A percentile compares a stretch with the other conserved stretches of the same genome.
Evolutionary conservation across 805 yeast genomes (phyloP).

Genomic region (Candida chilensis): DNA sequence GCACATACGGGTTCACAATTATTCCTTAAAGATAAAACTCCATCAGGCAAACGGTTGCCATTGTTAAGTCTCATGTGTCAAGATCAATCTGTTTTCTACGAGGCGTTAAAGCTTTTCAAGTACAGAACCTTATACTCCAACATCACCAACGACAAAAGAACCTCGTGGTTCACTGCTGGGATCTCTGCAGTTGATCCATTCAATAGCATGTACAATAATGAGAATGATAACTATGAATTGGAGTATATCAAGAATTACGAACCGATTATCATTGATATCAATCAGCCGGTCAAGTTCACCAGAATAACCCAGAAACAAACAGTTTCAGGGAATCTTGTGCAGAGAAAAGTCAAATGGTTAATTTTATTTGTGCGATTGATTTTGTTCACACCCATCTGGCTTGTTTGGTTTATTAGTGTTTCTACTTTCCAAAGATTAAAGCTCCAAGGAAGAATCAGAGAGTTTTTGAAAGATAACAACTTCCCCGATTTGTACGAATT

Average conservation of each 20-base stretch:
- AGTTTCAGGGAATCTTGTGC: constrained; percentile 24
- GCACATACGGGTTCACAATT: constrained; percentile 71
- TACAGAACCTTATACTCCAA: constrained; percentile 61
- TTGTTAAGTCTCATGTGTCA: constrained; percentile 60
- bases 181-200: constrained; percentile 58
- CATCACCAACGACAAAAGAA: constrained; percentile 69
- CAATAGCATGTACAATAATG: constrained; percentile 32
- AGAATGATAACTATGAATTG: constrained; percentile 26
- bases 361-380: constrained; percentile 32
- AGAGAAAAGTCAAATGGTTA: constrained; percentile 38
- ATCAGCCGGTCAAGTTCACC: constrained; percentile 27
- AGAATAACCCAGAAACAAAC: constrained; percentile 5
- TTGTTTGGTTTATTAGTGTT: constrained; percentile 41
- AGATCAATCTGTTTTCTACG: constrained; percentile 47
- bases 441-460: constrained; percentile 15
- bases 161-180: constrained; percentile 79
- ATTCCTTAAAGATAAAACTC: constrained; percentile 40
- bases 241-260: constrained; percentile 41
- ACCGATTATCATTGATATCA: constrained; percentile 47
- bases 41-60: constrained; percentile 30
- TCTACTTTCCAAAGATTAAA: constrained; percentile 25
- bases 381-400: constrained; percentile 57
- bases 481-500: constrained; percentile 4
- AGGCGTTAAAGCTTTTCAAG: constrained; percentile 45
- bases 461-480: constrained; percentile 13